Evolutionary conservation across 495 filamentous ascomycete genomes (phyloP), one percentile per base, ranked within the genome.

Genomic region (Lophium mytilinum): DNA sequence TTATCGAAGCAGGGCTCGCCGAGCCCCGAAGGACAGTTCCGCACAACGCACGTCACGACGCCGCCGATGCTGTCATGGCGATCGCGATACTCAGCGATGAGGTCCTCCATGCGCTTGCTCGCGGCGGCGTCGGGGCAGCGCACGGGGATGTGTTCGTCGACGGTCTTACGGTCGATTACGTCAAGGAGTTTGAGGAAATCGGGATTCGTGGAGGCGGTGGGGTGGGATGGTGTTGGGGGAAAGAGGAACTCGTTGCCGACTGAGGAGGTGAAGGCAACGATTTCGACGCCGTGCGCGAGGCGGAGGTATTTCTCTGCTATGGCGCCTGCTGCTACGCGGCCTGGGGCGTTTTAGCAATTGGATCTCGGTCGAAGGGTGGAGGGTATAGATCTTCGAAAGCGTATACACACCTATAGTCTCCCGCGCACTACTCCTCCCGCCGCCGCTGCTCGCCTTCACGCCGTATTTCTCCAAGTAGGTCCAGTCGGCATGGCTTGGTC

Each of bases 391-490:
- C 12, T 3, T 17, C 18, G 17, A 11, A 24, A 48, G 46, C 30
- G 77, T 24, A n/a, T 33, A 42, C 76, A 42, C 70, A 82, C 81
- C 85, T 64, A 98, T 96, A 9, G 93, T 98, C 79, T 98, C 93
- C 52, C 93, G 79, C 15, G 93, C 93, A 68, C 85, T 90, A 71
- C 88, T 93, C 59, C 94, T 81, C 24, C 93, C 94, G 60, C 93
- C 93, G 56, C 93, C 93, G 58, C 86, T 90, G 71, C 83, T 88
- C 6, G 94, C 90, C 76, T 95, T 93, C 53, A 97, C 86, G 10
- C 93, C 93, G 64, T 98, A 98, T 72, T 98, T 98, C 75, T 92
- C 86, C 46, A 95, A 80, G 71, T 97, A 97, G 60, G 93, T 98
- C 79, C 85, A 96, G 69, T 98, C 93, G 51, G 93, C 93, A 72